Conservation (phyloP, 805 yeast genomes). For the Candida verbasci region DNA sequence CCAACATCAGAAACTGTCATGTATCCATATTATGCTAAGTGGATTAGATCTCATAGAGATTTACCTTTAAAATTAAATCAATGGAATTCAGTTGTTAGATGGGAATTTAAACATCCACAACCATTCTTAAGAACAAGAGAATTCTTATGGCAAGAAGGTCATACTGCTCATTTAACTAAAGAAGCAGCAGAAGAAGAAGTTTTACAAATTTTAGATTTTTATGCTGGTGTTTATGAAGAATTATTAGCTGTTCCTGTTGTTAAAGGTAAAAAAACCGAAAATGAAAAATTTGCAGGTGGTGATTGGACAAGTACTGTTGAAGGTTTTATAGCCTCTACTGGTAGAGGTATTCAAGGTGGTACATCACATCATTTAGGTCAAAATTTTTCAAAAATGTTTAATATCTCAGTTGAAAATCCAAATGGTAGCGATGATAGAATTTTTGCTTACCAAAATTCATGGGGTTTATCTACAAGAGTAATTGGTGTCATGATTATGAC, state of each 20-base stretch:
- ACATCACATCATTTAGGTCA: conserved; percentile 97
- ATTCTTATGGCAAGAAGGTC: conserved; percentile 99
- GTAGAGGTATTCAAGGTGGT: conserved; percentile 99
- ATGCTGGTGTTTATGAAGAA: conserved; percentile 81
- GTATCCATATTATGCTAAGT: conserved; percentile 99
- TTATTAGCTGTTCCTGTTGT: conserved; percentile 96
- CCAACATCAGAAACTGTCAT: conserved; percentile 99
- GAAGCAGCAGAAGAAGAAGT: conserved; percentile 85
- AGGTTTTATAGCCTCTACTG: conserved; percentile 96
- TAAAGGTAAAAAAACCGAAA: conserved; percentile 92
- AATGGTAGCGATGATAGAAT: conserved; percentile 85
- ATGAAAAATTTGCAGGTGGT: conserved; percentile 99
- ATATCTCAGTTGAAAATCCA: conserved; percentile 93
- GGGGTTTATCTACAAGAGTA: conserved; percentile 98
- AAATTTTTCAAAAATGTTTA: conserved; percentile 98
- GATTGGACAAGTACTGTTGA: conserved; percentile 92
- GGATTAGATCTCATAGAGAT: conserved; percentile 98
- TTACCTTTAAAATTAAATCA: conserved; percentile 94
- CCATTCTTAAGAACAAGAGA: conserved; percentile 98
- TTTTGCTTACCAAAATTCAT: conserved; percentile 92
- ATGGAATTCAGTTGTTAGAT: conserved; percentile 99
- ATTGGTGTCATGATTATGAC: conserved; percentile 99
- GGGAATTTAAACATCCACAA: conserved; percentile 99
- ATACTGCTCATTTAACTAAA: conserved; percentile 88
- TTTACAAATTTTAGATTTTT: conserved; percentile 76